Percentiles rank a stretch among this genome's conserved stretches.
Conservation (phyloP, 1,284 basidiomycete species). For the Leccinum griseonigrum region DNA sequence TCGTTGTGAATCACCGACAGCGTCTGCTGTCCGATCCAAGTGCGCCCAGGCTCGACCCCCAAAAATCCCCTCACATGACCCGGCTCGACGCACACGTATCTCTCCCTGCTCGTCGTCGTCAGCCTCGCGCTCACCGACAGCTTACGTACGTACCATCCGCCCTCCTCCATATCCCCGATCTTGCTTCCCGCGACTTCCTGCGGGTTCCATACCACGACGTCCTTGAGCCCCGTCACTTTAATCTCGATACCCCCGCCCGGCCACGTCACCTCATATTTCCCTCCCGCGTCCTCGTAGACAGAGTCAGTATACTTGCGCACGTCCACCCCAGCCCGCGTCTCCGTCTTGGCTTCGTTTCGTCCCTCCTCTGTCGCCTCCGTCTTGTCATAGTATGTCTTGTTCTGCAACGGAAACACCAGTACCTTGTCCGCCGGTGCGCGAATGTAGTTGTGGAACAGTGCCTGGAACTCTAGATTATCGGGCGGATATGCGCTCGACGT, state of each 20-base stretch:
- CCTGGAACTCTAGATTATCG: constrained; percentile 74
- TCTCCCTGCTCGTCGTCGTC: constrained; percentile 51
- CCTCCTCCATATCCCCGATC: constrained; percentile 83
- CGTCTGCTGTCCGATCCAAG: constrained; percentile 75
- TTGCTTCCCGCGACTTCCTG: constrained; percentile 62
- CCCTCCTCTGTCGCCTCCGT: constrained; percentile 56
- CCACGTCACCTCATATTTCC: constrained; percentile 61
- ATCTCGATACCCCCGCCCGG: constrained; percentile 55
- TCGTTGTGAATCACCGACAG: constrained; percentile 43
- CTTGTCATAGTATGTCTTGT: constrained; percentile 75
- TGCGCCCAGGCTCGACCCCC: constrained; percentile 55
- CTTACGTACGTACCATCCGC: constrained; percentile 68
- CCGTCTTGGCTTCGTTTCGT: constrained; percentile 52
- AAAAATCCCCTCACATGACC: constrained; percentile 74
- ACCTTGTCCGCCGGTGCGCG: constrained; percentile 61
- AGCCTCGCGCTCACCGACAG: background rate
- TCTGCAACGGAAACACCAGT: constrained; percentile 58
- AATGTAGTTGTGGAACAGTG: constrained; percentile 85
- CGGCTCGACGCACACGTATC: constrained; percentile 84
- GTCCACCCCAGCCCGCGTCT: constrained; percentile 59
- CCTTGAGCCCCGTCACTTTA: constrained; percentile 61
- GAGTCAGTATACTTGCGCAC: constrained; percentile 67
- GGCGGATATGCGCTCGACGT: constrained; percentile 34
- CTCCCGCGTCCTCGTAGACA: constrained; percentile 66
- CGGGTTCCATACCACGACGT: constrained; percentile 89